Evolutionary conservation across 441 rosid species (phyloP), one percentile per base, ranked within the genome.

Genomic region (Hura crepitans): DNA sequence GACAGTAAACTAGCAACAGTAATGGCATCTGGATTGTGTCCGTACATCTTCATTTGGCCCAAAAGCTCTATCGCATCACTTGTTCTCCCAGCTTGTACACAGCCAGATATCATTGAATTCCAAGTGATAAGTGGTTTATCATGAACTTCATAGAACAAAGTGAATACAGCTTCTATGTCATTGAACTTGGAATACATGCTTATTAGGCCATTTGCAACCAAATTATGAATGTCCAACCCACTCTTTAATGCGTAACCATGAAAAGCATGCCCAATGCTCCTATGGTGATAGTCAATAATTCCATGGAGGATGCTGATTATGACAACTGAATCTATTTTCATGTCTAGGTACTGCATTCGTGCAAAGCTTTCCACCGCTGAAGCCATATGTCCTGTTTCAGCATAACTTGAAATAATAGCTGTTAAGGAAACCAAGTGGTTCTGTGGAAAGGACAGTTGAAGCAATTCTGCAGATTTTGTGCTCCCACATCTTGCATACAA

Each of bases 61-160:
- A 86, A 87, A 11, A 81, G 74, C 64, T 78, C 77, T 75, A 90
- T 72, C 1, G 89, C 93, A 58, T 79, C 83, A 43, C 62, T 72
- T 31, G 88, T 83, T 57, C 63, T 76, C 78, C 93, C 96, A 27
- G 90, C 79, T 66, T 87, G 96, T 66, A 82, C 81, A 64, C 91
- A 90, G 23, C 91, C 88, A 3, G 96, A 83, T 82, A 92, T 87
- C 65, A 90, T 77, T 4, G 97, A 87, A 72, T 92, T 92, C 95
- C 97, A 92, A 79, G 89, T 87, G 61, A 77, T 82, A 37, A 90
- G 57, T 47, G 85, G 77, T 49, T 81, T 83, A 75, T 85, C 86
- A 0, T 72, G 71, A 72, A 90, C 67, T 64, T 78, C 84, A n/a
- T 76, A 74, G 73, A 90, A 92, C 70, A 90, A 74, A 65, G 70